Conservation (phyloP, 108 stramenopile genomes). For the Asterionellopsis glacialis region DNA sequence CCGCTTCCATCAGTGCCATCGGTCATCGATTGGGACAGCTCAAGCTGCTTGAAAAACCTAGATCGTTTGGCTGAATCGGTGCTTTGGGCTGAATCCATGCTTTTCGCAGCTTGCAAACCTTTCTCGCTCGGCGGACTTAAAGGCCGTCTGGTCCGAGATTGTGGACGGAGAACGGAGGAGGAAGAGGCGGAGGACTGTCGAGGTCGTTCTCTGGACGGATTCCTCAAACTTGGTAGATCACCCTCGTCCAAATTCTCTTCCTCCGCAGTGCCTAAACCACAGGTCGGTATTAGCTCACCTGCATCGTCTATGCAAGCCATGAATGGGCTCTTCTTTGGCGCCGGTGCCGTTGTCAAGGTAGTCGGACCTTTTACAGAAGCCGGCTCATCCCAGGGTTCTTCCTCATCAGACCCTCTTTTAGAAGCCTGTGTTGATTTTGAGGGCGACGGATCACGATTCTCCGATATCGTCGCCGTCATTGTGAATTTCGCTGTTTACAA, state of each 20-base stretch:
- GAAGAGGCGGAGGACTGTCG: neutral
- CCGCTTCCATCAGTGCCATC: neutral
- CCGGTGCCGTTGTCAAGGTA: neutral
- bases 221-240: conserved; percentile 8
- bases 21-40: neutral
- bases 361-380: neutral
- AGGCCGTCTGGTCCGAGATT: conserved; percentile 1
- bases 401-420: neutral
- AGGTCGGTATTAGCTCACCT: neutral
- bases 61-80: neutral
- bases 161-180: neutral
- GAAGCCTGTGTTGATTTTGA: neutral
- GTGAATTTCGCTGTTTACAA: neutral
- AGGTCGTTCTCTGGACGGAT: neutral
- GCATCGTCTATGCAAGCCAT: neutral
- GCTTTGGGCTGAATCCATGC: neutral
- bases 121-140: conserved; percentile 1
- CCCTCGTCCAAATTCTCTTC: conserved; percentile 14
- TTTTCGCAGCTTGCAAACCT: conserved; percentile 3
- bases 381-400: conserved; percentile 17
- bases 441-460: neutral
- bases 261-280: neutral
- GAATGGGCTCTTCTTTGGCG: neutral
- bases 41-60: conserved; percentile 8
- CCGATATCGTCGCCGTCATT: neutral